Evolutionary conservation across 2,329 filamentous ascomycete genomes (phyloP), one percentile per base, ranked within the genome.

Genomic region (Fusarium cicatricum): DNA sequence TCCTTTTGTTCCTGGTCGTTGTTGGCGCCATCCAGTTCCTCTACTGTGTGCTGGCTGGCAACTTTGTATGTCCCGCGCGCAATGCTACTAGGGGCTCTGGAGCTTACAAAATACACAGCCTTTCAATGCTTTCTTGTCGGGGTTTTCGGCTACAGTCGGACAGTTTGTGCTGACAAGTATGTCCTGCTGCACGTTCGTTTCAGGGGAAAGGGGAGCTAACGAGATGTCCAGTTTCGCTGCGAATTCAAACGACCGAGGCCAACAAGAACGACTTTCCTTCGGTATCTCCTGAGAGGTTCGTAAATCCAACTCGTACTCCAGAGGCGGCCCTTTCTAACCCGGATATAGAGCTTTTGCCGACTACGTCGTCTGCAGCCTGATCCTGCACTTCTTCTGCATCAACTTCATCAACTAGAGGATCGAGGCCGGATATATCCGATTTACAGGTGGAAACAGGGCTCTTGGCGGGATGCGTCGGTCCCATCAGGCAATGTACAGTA

Each of bases 311-410:
- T 23, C 12, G 9, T 11, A 12, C 14, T 5, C 14, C 17, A 29
- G 14, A 37, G 33, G 29, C 37, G 17, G n/a, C 9, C 32, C 23
- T 11, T 21, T 43, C 60, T 72, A 46, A 72, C 49, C 14, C n/a
- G 29, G 4, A 33, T 50, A 52, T 66, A 96, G 92, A 75, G 94
- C 95, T 33, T 99, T 99, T 76, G 93, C 95, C 72, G 95, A 99
- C 79, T 99, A 90, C 73, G 84, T 99, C 57, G 91, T 97, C 68
- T 95, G 94, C 74, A 97, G 93, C 76, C 76, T 99, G 75, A 91
- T 98, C 74, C 80, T 98, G 75, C 95, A 99, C 81, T 97, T 98
- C 80, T 99, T 99, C 83, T 97, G 93, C 78, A 88, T 98, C 75
- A 99, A 99, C 84, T 99, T 99, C 77, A 98, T 99, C 82, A 99